A percentile compares a stretch with the other conserved stretches of the same genome.
Conservation (phyloP, 352 stramenopile species). For the Globisporangium nunn region DNA sequence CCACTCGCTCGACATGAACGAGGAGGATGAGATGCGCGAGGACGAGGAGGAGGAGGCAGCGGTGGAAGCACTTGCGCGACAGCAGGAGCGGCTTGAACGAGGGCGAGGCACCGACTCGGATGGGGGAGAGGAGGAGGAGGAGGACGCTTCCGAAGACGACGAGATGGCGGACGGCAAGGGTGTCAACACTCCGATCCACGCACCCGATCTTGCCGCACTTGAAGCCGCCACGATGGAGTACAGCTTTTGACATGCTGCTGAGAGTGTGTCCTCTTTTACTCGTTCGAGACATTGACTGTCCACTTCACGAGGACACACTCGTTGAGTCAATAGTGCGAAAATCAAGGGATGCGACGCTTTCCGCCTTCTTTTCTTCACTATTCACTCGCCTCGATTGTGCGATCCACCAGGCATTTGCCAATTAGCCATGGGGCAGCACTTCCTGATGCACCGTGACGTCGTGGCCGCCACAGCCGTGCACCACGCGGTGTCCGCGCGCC, state of each 20-base stretch:
- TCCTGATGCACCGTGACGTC: constrained; percentile 77
- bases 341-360: too few species aligned
- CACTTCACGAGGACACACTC: too few species aligned
- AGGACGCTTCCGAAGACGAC: constrained; percentile 19
- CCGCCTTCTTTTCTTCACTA: background rate
- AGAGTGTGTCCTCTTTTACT: too few species aligned
- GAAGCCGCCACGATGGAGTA: too few species aligned
- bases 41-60: constrained; percentile 11
- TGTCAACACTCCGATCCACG: too few species aligned
- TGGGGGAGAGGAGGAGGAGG: constrained; percentile 19
- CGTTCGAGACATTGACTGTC: too few species aligned
- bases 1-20: constrained; percentile 23
- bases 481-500: constrained; percentile 52
- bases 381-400: too few species aligned
- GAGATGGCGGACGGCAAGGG: constrained; percentile 4
- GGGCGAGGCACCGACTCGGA: constrained; percentile 8
- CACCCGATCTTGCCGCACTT: too few species aligned
- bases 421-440: constrained; percentile 61
- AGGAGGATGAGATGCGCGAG: constrained; percentile 16
- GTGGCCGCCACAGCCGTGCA: constrained; percentile 75
- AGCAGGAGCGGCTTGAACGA: constrained; percentile 8
- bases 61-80: constrained; percentile 5
- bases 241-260: too few species aligned
- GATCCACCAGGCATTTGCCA: too few species aligned
- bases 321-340: too few species aligned